These are phyloP conservation scores for Tolypocladium guangdongense DNA, from an alignment of 2,329 filamentous ascomycete species.

Conservation along the genomic window DNA sequence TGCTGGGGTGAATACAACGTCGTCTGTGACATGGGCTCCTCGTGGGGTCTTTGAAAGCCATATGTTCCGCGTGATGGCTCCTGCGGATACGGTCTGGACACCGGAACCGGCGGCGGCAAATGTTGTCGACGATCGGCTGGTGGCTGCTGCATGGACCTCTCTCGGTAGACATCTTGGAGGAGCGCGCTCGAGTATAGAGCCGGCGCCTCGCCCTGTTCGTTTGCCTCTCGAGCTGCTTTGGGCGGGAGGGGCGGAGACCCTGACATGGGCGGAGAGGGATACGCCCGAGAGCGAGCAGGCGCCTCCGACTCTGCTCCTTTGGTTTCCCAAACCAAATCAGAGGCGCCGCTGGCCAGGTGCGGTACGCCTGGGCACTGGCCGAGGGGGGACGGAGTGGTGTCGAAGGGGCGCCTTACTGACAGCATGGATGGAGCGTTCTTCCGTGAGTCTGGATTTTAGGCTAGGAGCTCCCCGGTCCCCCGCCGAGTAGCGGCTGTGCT, in stretches of 20 bases:
- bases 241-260: constrained; percentile 52
- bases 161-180: constrained; percentile 39
- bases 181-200: constrained; percentile 32
- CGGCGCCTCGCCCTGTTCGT: constrained; percentile 37
- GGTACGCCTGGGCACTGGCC: constrained; percentile 48
- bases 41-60: constrained; percentile 12
- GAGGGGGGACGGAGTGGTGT: constrained; percentile 34
- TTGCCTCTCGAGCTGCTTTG: constrained; percentile 46
- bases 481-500: background rate
- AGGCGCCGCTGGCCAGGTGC: constrained; percentile 44
- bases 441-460: constrained; percentile 31
- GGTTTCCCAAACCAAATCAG: constrained; percentile 31
- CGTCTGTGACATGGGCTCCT: constrained; percentile 12
- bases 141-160: constrained; percentile 18
- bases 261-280: constrained; percentile 67
- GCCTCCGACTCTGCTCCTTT: constrained; percentile 38
- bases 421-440: constrained; percentile 38
- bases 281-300: constrained; percentile 47
- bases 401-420: constrained; percentile 32
- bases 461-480: background rate
- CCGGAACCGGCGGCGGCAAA: constrained; percentile 11
- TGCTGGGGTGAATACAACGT: constrained; percentile 13
- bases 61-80: constrained; percentile 14
- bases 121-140: constrained; percentile 12
- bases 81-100: constrained; percentile 17